phyloP scores from a whole-genome alignment of 345 rosid species.

The Ricinus communis region DNA sequence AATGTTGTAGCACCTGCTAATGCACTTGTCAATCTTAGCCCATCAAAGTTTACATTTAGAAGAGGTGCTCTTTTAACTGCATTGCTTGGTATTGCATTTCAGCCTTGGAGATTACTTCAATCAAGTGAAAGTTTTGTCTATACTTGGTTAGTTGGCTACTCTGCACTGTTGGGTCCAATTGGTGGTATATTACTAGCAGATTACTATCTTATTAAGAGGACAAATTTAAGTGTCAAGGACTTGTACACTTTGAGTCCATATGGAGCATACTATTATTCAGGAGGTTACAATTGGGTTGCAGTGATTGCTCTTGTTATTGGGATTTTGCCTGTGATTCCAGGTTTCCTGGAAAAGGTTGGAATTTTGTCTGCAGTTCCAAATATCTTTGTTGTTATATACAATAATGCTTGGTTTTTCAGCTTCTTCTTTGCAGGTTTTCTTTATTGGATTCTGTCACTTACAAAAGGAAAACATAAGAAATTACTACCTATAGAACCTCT shows the following conservation, averaged over 20 bases:
- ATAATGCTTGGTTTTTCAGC: conserved; percentile 89
- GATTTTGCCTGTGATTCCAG: conserved; percentile 81
- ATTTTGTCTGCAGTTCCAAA: conserved; percentile 38
- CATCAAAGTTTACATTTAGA: conserved; percentile 74
- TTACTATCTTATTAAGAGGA: conserved; percentile 61
- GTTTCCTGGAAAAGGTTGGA: conserved; percentile 73
- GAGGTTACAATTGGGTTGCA: conserved; percentile 68
- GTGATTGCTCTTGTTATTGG: conserved; percentile 59
- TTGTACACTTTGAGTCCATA: conserved; percentile 56
- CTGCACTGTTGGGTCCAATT: conserved; percentile 84
- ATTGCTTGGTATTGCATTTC: conserved; percentile 73
- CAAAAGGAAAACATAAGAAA: conserved; percentile 36
- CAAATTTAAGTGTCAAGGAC: conserved; percentile 48
- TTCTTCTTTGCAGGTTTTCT: conserved; percentile 63
- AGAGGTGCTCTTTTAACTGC: conserved; percentile 86
- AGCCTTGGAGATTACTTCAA: conserved; percentile 81
- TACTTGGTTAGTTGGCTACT: conserved; percentile 90
- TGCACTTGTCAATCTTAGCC: conserved; percentile 83
- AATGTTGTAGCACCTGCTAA: conserved; percentile 92
- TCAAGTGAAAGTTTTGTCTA: conserved; percentile 96
- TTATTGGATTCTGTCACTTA: conserved; percentile 50
- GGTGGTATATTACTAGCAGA: conserved; percentile 74
- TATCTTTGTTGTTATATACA: conserved; percentile 53
- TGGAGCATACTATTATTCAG: conserved; percentile 60
- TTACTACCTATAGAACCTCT: conserved; percentile 44